Evolutionary conservation across 2,329 filamentous ascomycete species (phyloP).

Genomic region (Neofusicoccum umdonicola): DNA sequence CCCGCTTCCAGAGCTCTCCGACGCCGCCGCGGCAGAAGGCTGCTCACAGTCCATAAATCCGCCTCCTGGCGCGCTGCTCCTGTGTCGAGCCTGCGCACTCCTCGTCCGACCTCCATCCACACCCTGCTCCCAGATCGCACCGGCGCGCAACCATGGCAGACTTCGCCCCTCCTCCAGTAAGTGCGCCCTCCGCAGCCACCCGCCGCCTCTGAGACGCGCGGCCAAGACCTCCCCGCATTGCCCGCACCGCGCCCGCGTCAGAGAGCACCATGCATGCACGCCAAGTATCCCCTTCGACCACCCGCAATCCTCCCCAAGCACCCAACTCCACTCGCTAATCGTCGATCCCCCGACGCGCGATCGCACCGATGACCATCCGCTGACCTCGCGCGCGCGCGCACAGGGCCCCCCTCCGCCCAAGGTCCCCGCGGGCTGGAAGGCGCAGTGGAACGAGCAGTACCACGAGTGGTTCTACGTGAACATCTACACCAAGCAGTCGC

Average conservation of each 20-base stretch:
- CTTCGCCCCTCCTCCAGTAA: constrained; percentile 35
- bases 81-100: background rate
- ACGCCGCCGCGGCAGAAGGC: constrained; percentile 7
- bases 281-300: constrained; percentile 2
- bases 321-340: constrained; percentile 15
- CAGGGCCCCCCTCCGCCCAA: constrained; percentile 56
- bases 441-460: constrained; percentile 81
- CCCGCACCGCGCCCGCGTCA: background rate
- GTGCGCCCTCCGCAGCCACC: constrained; percentile 13
- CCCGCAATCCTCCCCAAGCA: background rate
- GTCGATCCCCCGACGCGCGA: background rate
- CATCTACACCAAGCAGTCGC: constrained; percentile 79
- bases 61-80: background rate
- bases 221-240: background rate
- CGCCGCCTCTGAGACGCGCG: background rate
- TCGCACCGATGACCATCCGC: background rate
- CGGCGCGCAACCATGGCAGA: constrained; percentile 28
- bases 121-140: background rate
- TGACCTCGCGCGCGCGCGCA: background rate
- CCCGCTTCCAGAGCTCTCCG: constrained; percentile 8
- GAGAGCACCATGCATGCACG: background rate
- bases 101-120: background rate
- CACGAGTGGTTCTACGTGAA: constrained; percentile 95
- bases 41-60: constrained; percentile 1
- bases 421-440: constrained; percentile 78